Evolutionary conservation across 768 basidiomycete genomes (phyloP), one percentile per base, ranked within the genome.

Genomic region (Lepiota subincarnata): DNA sequence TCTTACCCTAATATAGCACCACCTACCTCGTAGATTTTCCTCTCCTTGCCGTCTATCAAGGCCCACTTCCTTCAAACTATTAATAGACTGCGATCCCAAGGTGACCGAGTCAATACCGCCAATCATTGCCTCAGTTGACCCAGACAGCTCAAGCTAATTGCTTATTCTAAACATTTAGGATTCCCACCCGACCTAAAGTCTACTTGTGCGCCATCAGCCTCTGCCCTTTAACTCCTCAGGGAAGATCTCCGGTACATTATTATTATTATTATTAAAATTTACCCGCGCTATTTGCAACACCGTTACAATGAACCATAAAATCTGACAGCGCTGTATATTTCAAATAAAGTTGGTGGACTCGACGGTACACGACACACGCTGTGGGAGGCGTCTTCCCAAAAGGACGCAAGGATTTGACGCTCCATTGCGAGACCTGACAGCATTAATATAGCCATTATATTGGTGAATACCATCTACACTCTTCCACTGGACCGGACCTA

Each of bases 271-370:
- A n/a, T n/a, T n/a, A n/a, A n/a, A n/a, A n/a, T 87, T 24, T 5
- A 61, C 78, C 76, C 6, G 81, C 78, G 55, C 74, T 75, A 62
- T 83, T 84, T 1, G 78, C 72, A 28, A 83, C 78, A 78, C 76
- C 2, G 81, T 73, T 28, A 84, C 68, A 39, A 84, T 71, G 53
- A 78, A 81, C 85, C 85, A 87, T 7, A 83, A n/a, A 78, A 50
- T 75, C 82, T 3, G 62, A 46, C 11, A 72, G 49, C 19, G 61
- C 64, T 55, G 53, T 60, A 61, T 47, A 41, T 43, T 31, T 40
- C 36, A 4, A 19, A 37, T 28, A 11, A 53, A 47, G 31, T 31
- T 31, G 3, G 10, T 31, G 4, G n/a, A 31, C 8, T 11, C 6
- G 8, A 7, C 31, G 31, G 19, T 7, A 31, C 12, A 28, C 8